Conservation (phyloP, 164 flowering plant species). For the Stephania cephalantha region DNA sequence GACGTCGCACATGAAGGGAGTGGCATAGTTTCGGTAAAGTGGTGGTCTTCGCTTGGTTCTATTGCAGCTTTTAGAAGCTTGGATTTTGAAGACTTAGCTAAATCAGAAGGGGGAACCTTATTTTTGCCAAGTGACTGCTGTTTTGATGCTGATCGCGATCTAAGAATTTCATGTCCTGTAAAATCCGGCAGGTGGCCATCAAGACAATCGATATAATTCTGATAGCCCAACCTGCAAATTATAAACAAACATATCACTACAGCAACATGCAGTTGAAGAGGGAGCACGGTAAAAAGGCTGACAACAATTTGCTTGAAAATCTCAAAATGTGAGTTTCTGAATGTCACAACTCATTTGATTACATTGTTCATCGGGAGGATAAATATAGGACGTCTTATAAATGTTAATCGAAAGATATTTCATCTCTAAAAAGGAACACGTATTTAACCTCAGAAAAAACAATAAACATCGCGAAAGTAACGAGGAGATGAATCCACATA, state of each 20-base stretch:
- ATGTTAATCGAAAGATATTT: neutral
- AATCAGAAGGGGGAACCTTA: slow-evolving; percentile 47
- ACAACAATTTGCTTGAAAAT: neutral
- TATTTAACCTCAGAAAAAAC: neutral
- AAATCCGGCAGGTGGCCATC: slow-evolving; percentile 55
- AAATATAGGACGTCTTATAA: neutral
- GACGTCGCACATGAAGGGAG: slow-evolving; percentile 10
- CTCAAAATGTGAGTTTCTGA: neutral
- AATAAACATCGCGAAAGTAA: too few relatives aligned
- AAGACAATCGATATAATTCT: slow-evolving; percentile 39
- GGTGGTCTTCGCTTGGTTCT: slow-evolving; percentile 27
- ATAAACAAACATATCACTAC: neutral
- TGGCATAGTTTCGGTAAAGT: slow-evolving; percentile 16
- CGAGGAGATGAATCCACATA: too few relatives aligned
- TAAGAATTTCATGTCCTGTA: slow-evolving; percentile 36
- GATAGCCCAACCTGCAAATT: slow-evolving; percentile 42
- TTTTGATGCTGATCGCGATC: slow-evolving; percentile 37
- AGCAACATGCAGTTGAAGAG: neutral
- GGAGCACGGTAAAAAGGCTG: neutral
- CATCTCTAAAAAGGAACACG: neutral
- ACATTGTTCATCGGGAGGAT: neutral
- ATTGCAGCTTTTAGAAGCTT: slow-evolving; percentile 30
- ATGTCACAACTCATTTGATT: neutral
- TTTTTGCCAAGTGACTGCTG: slow-evolving; percentile 56
- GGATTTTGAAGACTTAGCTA: slow-evolving; percentile 44